Percentiles rank a stretch among this genome's conserved stretches.
Evolutionary conservation across 371 early-diverging fungal species (phyloP).

Genomic region (Mortierella sp.): DNA sequence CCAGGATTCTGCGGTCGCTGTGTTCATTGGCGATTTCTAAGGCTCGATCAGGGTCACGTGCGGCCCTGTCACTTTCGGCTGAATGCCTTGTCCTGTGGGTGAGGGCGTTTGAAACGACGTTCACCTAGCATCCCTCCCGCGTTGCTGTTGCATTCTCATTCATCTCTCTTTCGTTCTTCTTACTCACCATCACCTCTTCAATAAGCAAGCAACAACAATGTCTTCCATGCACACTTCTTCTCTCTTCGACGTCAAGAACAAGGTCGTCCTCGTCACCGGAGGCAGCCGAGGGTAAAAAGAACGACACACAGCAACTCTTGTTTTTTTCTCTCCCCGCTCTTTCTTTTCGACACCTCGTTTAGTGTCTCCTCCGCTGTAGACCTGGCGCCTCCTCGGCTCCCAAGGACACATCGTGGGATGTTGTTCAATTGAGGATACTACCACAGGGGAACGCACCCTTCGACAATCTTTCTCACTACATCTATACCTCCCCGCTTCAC

Average conservation of each 20-base stretch:
- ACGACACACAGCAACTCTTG: not conserved
- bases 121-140: not conserved
- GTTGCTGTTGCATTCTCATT: not conserved
- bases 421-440: not conserved
- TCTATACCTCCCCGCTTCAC: not conserved
- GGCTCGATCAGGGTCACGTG: not conserved
- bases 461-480: not conserved
- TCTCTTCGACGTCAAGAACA: slow-evolving; percentile 86
- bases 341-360: too few relatives aligned
- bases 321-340: not conserved
- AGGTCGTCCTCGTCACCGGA: slow-evolving; percentile 94
- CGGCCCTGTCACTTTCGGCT: slow-evolving; percentile 2
- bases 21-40: not conserved
- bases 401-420: not conserved
- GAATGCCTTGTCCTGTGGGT: not conserved
- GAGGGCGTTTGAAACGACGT: not conserved
- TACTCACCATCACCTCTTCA: not conserved
- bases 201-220: slow-evolving; percentile 17
- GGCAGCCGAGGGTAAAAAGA: slow-evolving; percentile 80
- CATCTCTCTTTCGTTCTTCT: not conserved
- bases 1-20: not conserved
- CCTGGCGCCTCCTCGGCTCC: not conserved
- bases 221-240: slow-evolving; percentile 51
- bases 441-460: not conserved
- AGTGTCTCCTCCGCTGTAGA: too few relatives aligned